Evolutionary conservation across 345 rosid genomes (phyloP).

Genomic region (Hirschfeldia incana): DNA sequence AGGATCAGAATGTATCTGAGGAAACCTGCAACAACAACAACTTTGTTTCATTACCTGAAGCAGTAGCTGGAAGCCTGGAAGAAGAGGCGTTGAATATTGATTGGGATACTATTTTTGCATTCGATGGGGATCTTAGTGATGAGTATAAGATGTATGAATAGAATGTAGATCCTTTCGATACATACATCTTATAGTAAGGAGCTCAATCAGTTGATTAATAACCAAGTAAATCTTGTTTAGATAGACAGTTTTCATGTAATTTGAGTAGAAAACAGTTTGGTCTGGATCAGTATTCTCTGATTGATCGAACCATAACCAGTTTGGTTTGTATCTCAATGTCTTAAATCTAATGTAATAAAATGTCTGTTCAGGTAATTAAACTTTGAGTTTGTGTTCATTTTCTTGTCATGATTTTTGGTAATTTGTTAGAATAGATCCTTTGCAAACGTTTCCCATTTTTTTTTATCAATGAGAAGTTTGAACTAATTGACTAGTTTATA

Average conservation of each 20-base stretch:
- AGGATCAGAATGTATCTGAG: neutral
- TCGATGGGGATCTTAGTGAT: too few species aligned
- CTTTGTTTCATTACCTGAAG: neutral
- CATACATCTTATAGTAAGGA: too few species aligned
- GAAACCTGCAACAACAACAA: neutral
- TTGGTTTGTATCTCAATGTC: neutral
- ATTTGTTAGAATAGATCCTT: neutral
- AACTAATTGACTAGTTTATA: neutral
- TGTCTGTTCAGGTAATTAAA: neutral
- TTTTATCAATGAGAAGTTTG: neutral
- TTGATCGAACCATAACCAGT: too few species aligned
- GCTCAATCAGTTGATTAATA: too few species aligned
- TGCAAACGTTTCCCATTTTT: neutral
- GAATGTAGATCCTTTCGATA: too few species aligned
- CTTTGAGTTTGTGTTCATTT: neutral
- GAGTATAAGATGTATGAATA: too few species aligned
- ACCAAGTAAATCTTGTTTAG: neutral
- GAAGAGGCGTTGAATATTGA: too few species aligned
- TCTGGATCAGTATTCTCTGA: too few species aligned
- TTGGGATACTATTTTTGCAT: too few species aligned
- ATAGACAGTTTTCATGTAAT: neutral
- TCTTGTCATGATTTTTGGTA: neutral
- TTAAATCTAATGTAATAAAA: neutral
- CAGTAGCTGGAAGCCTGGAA: too few species aligned
- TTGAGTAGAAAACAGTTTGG: neutral